Evolutionary conservation across 129 eudicot species (phyloP), one percentile per base, ranked within the genome.

Genomic region (Calendula officinalis): DNA sequence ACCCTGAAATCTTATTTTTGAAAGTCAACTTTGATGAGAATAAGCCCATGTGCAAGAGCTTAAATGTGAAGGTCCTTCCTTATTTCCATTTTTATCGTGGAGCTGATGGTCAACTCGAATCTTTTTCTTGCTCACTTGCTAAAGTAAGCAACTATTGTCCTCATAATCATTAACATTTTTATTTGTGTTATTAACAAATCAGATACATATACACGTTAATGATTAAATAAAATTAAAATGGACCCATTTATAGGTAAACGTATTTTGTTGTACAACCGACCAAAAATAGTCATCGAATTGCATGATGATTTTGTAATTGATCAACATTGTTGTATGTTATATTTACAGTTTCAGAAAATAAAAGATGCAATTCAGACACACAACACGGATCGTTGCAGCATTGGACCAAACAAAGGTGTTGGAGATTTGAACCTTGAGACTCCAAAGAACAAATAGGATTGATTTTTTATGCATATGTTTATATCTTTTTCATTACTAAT

Each of bases 51-150:
- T 92, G 95, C 83, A 92, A 92, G 78, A 83, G 48, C 75, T 79
- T 88, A 91, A 88, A 92, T 8, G 99, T 92, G 9, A 92, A 86
- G 76, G 99, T 92, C 54, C 99, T 92, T 72, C 99, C 99, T 0
- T 85, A 67, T 76, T 92, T 92, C 76, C 96, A 92, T 70, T 92
- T 92, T 69, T 92, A 88, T 59, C 96, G 99, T 32, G 99, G 99
- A 45, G 95, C 95, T 6, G 99, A 92, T 73, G 94, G 94, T 60
- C 91, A 77, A 69, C 85, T 92, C 13, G 99, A 92, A 60, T 47
- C 91, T 5, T 94, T 92, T 73, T 88, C 99, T 41, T 94, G 99
- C 78, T 88, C 95, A 52, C 92, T 94, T 16, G 95, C 89, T 41
- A 94, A 94, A 79, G 96, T 91, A 78, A 80, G 90, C 44, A 70